Conservation (phyloP, 352 stramenopile species). For the Stephanocyclus meneghinianus region DNA sequence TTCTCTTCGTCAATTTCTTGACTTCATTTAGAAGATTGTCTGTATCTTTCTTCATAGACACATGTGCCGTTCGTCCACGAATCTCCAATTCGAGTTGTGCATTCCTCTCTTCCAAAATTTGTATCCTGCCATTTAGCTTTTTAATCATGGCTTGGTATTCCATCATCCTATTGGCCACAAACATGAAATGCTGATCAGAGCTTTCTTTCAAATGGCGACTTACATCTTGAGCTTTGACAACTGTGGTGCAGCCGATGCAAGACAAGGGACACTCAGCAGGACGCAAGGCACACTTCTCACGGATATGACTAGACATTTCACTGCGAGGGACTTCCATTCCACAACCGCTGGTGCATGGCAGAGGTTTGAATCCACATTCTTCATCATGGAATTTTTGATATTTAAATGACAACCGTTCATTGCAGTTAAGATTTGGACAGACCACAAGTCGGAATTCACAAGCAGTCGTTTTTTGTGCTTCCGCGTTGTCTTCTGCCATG, state of each 20-base stretch:
- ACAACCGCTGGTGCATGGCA: constrained; percentile 54
- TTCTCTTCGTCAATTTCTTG: constrained; percentile 21
- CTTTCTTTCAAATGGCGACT: constrained; percentile 40
- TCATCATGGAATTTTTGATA: constrained; percentile 51
- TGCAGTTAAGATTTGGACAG: constrained; percentile 59
- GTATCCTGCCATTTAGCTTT: constrained; percentile 36
- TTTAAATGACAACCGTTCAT: constrained; percentile 46
- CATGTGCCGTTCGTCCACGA: neutral
- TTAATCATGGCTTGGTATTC: constrained; percentile 55
- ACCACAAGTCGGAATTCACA: constrained; percentile 52
- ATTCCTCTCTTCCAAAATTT: constrained; percentile 45
- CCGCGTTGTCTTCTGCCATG: neutral
- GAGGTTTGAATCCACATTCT: constrained; percentile 47
- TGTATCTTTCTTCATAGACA: constrained; percentile 23
- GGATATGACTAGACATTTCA: constrained; percentile 39
- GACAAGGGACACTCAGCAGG: constrained; percentile 47
- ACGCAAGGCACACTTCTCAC: constrained; percentile 46
- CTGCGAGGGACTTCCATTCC: constrained; percentile 36
- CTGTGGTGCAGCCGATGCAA: constrained; percentile 45
- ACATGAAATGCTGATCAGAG: constrained; percentile 46
- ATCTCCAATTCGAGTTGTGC: constrained; percentile 16
- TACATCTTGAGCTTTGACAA: constrained; percentile 42
- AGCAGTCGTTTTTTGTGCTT: neutral
- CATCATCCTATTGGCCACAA: constrained; percentile 50
- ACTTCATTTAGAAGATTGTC: constrained; percentile 17